Percentiles rank a stretch among this genome's conserved stretches.
Conservation (phyloP, 2,329 filamentous ascomycete genomes). For the Cryphonectria naterciae region DNA sequence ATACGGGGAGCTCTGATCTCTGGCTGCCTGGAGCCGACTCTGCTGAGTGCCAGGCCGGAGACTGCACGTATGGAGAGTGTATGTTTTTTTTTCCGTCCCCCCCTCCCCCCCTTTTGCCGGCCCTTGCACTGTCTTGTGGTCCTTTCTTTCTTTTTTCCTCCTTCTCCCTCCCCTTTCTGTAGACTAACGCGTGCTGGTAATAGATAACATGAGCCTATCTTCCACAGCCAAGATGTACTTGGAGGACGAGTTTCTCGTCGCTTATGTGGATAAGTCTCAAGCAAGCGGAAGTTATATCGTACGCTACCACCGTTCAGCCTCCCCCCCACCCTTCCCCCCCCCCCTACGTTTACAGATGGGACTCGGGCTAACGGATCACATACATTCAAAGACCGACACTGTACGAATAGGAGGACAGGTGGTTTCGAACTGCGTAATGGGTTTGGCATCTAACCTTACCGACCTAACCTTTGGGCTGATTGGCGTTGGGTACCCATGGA, state of each 20-base stretch:
- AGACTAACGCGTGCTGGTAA: neutral
- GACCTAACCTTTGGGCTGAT: neutral
- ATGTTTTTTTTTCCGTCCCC: neutral
- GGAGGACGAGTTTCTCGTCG: neutral
- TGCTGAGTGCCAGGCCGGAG: neutral
- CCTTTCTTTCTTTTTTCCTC: neutral
- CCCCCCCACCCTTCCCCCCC: neutral
- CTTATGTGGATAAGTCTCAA: neutral
- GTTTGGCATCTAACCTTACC: neutral
- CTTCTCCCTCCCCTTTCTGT: neutral
- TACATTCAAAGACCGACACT: neutral
- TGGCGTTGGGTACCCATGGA: conserved; percentile 7
- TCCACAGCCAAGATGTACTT: neutral
- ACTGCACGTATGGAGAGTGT: conserved; percentile 10
- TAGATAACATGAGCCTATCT: conserved; percentile 2
- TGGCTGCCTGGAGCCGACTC: conserved; percentile 6
- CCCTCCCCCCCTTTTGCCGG: neutral
- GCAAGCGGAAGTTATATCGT: conserved; percentile 10
- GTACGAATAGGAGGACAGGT: neutral
- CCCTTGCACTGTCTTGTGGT: neutral
- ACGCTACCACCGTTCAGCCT: neutral
- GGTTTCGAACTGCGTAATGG: neutral
- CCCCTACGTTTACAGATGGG: neutral
- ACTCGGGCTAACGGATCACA: neutral
- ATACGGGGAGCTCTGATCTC: conserved; percentile 17